phyloP scores from a whole-genome alignment of 179 eudicot genomes.

The Patellifolia procumbens region DNA sequence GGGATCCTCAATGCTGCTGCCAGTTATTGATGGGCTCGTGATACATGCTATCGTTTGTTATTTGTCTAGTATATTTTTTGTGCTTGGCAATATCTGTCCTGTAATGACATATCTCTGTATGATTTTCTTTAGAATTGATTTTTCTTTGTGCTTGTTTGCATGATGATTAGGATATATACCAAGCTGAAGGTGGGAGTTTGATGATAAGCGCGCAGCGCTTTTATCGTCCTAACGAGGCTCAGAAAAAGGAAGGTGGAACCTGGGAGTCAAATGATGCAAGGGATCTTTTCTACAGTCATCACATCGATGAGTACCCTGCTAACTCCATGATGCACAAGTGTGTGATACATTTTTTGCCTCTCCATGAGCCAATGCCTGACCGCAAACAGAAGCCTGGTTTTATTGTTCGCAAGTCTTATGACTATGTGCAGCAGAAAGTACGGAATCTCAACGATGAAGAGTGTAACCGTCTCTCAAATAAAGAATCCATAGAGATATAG shows the following conservation, averaged over 20 bases:
- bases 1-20: no score
- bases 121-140: not conserved
- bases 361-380: conserved; percentile 21
- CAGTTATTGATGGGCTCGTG: not conserved
- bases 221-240: conserved; percentile 33
- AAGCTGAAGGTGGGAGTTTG: conserved; percentile 24
- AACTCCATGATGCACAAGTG: conserved; percentile 34
- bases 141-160: conserved; percentile 5
- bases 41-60: not conserved
- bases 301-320: conserved; percentile 24
- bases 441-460: conserved; percentile 28
- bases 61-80: no score
- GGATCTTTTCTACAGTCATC: conserved; percentile 33
- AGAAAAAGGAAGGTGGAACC: conserved; percentile 31
- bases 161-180: conserved; percentile 34
- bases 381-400: conserved; percentile 33
- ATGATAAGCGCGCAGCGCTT: conserved; percentile 26
- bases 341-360: conserved; percentile 32
- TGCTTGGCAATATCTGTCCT: no score
- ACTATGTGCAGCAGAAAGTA: conserved; percentile 8
- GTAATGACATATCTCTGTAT: no score
- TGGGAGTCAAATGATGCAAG: conserved; percentile 30
- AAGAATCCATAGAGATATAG: no score
- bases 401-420: conserved; percentile 29
- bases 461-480: conserved; percentile 7